Percentiles rank a stretch among this genome's conserved stretches.
Evolutionary conservation across 495 filamentous ascomycete species (phyloP).

Genomic region (Penicillium psychrofluorescens): DNA sequence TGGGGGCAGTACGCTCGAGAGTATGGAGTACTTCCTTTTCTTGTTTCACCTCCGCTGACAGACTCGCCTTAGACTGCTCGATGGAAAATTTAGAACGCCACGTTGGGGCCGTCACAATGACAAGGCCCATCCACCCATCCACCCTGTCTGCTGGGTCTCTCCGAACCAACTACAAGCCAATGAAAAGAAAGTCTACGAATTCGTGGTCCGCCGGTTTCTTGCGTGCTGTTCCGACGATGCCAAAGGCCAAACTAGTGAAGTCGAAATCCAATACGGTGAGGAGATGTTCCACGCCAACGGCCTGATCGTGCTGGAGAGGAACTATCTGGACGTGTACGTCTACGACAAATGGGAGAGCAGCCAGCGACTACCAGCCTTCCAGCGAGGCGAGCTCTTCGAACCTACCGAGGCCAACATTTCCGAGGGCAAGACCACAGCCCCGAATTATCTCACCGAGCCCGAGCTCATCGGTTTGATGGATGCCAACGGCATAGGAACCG

Average conservation of each 20-base stretch:
- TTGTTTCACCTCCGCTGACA: constrained; percentile 4
- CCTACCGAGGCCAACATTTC: constrained; percentile 84
- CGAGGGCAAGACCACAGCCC: constrained; percentile 79
- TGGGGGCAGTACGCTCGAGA: constrained; percentile 82
- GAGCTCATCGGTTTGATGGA: constrained; percentile 98
- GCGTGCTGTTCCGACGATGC: constrained; percentile 96
- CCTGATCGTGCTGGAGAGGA: constrained; percentile 76
- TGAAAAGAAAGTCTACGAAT: constrained; percentile 82
- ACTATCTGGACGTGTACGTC: constrained; percentile 91
- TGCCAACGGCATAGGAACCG: constrained; percentile 95
- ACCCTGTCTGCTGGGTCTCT: constrained; percentile 75
- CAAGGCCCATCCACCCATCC: constrained; percentile 94
- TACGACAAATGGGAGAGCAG: constrained; percentile 95
- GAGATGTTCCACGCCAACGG: constrained; percentile 77
- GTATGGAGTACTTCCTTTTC: constrained; percentile 17
- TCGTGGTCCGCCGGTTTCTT: constrained; percentile 87
- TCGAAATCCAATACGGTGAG: constrained; percentile 79
- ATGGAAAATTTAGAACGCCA: constrained; percentile 74
- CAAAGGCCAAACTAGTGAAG: constrained; percentile 70
- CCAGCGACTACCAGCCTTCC: constrained; percentile 71
- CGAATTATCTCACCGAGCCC: constrained; percentile 86
- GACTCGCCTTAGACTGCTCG: constrained; percentile 46
- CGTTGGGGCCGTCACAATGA: constrained; percentile 83
- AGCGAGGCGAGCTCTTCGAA: constrained; percentile 69
- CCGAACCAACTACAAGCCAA: constrained; percentile 51